Base-by-base conservation (phyloP, 139 green algal species). In the Spirogloea muscicola region DNA sequence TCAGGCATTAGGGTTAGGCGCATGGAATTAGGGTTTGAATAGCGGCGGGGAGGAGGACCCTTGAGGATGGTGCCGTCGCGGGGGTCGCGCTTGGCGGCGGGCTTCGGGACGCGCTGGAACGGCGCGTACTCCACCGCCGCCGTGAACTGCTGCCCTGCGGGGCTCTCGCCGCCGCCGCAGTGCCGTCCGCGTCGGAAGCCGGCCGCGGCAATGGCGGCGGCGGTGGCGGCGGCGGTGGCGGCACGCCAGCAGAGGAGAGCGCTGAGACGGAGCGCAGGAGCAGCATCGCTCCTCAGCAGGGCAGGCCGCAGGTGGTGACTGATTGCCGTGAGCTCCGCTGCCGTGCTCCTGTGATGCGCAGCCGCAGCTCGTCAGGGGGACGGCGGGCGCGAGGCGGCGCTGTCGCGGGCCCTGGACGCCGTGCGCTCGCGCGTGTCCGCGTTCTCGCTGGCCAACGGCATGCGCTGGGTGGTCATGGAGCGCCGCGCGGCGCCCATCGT, bases 361-460 rank as follows among this genome's bases (percentile, higher is more conserved):
- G n/a, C n/a, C n/a, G n/a, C n/a, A n/a, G n/a, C n/a, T n/a, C n/a
- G n/a, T n/a, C n/a, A n/a, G n/a, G n/a, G n/a, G n/a, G n/a, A n/a
- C n/a, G n/a, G n/a, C n/a, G n/a, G n/a, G n/a, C n/a, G n/a, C n/a
- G 84, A 91, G 36, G 18, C 68, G 21, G 55, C 55, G 60, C 29
- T 71, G 43, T 37, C 38, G 4, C 40, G 49, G 13, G 67, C 49
- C 27, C n/a, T 76, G 31, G 49, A 76, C 16, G 39, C 33, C 27
- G 36, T 77, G 60, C 9, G 16, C 38, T n/a, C 18, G 16, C 76
- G 85, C 0, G 80, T 96, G 6, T 60, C 38, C 0, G 79, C 93
- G 74, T 96, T 96, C 81, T 89, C 78, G 0, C 85, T 96, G 38
- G 33, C 72, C 18, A 96, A 96, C 63, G 91, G 91, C n/a, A 72